Evolutionary conservation across 441 rosid genomes (phyloP), one percentile per base, ranked within the genome.

Genomic region (Biscutella laevigata): DNA sequence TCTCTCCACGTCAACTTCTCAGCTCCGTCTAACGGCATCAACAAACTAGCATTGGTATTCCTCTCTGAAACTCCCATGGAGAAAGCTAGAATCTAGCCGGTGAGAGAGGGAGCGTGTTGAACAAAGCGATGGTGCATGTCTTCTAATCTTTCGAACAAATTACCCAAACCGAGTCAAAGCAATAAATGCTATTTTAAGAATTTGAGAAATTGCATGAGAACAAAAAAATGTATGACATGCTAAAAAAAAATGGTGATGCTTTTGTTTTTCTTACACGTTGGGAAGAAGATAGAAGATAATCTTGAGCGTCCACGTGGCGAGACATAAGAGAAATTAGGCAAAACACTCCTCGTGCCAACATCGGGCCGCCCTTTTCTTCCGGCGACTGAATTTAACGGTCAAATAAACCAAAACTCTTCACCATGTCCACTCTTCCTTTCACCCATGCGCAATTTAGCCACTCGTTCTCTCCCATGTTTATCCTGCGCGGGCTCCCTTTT

Each of bases 391-490:
- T 29, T 38, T 52, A 35, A 57, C 64, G 53, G 51, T 50, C 63
- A 50, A 20, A 50, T 34, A 57, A 39, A 36, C 51, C 57, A 30
- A 17, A 42, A 20, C 39, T 40, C 26, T 15, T 4, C 41, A 58
- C 60, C 64, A 35, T 51, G 64, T 50, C 64, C 1, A 50, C 63
- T 38, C 63, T 61, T 43, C 5, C 57, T 36, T 32, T 47, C 40
- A 70, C 79, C 71, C 79, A 82, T 80, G 88, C 82, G 64, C 73
- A 63, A 22, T 42, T 20, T 71, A 74, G 74, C 45, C 63, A 66
- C 26, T 11, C 75, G 72, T 70, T 48, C 73, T 76, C 53, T 32
- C 57, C 84, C 76, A 85, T 84, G 96, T 81, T 82, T 75, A 64
- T 78, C 80, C 62, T 90, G 47, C 82, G 86, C 89, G 64, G 82